These are phyloP conservation scores for Alloascoidea africana DNA, from an alignment of 805 yeast species.

Conservation along the genomic window DNA sequence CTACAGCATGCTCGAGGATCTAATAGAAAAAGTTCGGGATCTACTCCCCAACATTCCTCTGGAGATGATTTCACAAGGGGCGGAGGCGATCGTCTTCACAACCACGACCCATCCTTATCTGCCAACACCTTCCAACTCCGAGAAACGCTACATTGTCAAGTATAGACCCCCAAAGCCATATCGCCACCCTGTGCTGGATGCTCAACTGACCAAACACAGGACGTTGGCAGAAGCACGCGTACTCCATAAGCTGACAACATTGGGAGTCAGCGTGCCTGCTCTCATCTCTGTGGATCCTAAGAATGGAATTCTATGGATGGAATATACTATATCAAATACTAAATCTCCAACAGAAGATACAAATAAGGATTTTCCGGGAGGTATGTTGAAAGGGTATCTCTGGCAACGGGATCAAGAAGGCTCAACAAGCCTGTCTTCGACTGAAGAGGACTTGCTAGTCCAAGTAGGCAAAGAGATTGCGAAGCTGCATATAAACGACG, in stretches of 20 bases:
- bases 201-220: slow-evolving; percentile 58
- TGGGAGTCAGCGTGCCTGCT: slow-evolving; percentile 54
- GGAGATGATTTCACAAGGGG: slow-evolving; percentile 65
- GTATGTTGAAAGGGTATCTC: slow-evolving; percentile 1
- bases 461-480: slow-evolving; percentile 59
- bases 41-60: slow-evolving; percentile 23
- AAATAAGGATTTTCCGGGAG: slow-evolving; percentile 14
- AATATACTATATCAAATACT: slow-evolving; percentile 43
- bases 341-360: slow-evolving; percentile 30
- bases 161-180: slow-evolving; percentile 85
- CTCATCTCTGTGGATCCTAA: slow-evolving; percentile 62
- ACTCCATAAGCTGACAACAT: slow-evolving; percentile 33
- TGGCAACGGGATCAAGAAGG: slow-evolving; percentile 9
- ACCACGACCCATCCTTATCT: slow-evolving; percentile 55
- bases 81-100: slow-evolving; percentile 71
- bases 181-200: slow-evolving; percentile 74
- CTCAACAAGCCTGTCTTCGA: slow-evolving; percentile 9
- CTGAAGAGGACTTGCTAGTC: slow-evolving; percentile 23
- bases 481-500: slow-evolving; percentile 54
- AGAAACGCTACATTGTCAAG: slow-evolving; percentile 49
- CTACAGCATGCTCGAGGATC: not conserved
- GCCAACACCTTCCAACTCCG: slow-evolving; percentile 13
- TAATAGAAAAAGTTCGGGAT: not conserved
- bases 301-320: slow-evolving; percentile 85
- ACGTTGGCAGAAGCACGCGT: slow-evolving; percentile 78